Conservation (phyloP, 306 rosid species). For the Vachellia pachyceras region DNA sequence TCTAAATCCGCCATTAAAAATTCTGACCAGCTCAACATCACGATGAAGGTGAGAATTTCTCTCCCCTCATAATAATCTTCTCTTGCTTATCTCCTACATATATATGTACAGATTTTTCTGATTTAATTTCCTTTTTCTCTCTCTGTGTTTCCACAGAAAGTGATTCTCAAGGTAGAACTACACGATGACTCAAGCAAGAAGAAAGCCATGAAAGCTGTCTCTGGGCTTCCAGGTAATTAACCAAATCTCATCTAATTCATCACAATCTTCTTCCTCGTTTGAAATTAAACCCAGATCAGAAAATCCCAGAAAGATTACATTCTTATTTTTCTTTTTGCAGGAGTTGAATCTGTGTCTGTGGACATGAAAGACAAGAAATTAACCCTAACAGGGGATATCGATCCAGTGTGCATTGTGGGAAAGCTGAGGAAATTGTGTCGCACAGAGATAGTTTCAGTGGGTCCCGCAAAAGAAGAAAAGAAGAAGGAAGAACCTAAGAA, state of each 20-base stretch:
- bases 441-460: constrained; percentile 72
- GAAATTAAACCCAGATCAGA: background rate
- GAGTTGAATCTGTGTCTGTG: constrained; percentile 72
- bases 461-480: constrained; percentile 69
- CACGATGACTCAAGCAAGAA: constrained; percentile 54
- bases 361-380: constrained; percentile 73
- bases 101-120: background rate
- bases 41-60: constrained; percentile 44
- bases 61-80: background rate
- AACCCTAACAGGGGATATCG: constrained; percentile 70
- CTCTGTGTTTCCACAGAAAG: constrained; percentile 56
- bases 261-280: background rate
- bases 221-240: constrained; percentile 73
- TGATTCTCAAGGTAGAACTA: constrained; percentile 58
- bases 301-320: background rate
- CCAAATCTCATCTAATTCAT: background rate
- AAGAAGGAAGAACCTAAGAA: constrained; percentile 47
- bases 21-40: constrained; percentile 19
- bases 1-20: background rate
- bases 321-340: constrained; percentile 36
- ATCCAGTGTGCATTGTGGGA: constrained; percentile 56
- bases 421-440: constrained; percentile 64
- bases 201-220: constrained; percentile 71
- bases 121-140: background rate
- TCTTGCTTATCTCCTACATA: background rate